phyloP scores from a whole-genome alignment of 1,139 yeast genomes.

The Pichia sp. region DNA sequence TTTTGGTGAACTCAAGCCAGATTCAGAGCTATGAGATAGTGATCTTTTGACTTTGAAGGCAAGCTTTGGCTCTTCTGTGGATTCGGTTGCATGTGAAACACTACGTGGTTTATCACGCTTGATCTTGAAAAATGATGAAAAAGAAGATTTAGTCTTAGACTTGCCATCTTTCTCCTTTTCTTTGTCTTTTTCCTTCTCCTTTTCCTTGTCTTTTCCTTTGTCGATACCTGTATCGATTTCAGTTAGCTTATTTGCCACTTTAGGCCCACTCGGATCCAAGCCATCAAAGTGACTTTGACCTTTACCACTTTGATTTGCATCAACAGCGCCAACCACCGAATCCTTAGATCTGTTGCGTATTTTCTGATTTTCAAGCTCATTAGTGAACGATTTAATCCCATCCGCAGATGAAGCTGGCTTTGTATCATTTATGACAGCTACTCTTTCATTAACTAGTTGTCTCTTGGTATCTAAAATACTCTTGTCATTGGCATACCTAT shows the following conservation, averaged over 20 bases:
- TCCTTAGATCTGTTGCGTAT: background rate
- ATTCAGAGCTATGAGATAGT: conserved; percentile 13
- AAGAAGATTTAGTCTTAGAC: conserved; percentile 17
- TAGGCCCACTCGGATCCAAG: background rate
- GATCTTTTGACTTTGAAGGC: conserved; percentile 14
- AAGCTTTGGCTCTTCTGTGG: conserved; percentile 12
- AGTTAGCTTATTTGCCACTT: background rate
- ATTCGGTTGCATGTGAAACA: conserved; percentile 2
- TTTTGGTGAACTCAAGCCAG: conserved; percentile 14
- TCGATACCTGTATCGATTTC: background rate
- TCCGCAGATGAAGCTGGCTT: background rate
- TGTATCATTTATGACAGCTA: background rate
- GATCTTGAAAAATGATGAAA: conserved; percentile 21
- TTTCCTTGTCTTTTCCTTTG: background rate
- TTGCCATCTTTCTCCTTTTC: conserved; percentile 11
- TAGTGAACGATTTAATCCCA: background rate
- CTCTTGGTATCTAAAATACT: background rate
- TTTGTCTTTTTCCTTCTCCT: background rate
- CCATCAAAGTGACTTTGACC: no score
- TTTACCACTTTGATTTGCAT: background rate
- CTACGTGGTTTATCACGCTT: conserved; percentile 18
- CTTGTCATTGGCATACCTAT: conserved; percentile 9
- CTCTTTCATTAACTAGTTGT: background rate
- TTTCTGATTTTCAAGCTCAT: background rate
- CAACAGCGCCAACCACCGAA: background rate